Evolutionary conservation across 352 stramenopile species (phyloP).

Genomic region (Aphanomyces invadans): DNA sequence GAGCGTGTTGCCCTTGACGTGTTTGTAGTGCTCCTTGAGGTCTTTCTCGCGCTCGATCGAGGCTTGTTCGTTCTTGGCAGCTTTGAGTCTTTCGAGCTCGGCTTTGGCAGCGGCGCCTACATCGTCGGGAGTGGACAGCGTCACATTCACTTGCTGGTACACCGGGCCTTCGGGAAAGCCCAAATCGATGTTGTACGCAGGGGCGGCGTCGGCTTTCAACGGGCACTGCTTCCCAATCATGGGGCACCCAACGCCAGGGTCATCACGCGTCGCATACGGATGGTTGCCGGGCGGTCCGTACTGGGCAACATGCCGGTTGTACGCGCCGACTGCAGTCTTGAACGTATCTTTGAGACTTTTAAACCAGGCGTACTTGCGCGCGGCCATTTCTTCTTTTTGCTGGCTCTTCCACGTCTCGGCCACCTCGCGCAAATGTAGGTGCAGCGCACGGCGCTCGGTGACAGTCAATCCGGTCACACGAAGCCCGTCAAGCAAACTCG

Average conservation of each 20-base stretch:
- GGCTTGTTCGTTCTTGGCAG: conserved; percentile 35
- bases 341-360: conserved; percentile 89
- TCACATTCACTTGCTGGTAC: conserved; percentile 61
- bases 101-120: conserved; percentile 49
- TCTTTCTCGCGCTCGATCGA: conserved; percentile 53
- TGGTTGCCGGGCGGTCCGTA: conserved; percentile 88
- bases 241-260: conserved; percentile 72
- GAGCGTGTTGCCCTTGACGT: conserved; percentile 44
- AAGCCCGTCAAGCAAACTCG: conserved; percentile 84
- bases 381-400: conserved; percentile 88
- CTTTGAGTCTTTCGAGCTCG: conserved; percentile 52
- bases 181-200: conserved; percentile 69
- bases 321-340: conserved; percentile 87
- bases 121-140: conserved; percentile 65
- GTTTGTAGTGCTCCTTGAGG: conserved; percentile 85
- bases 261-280: conserved; percentile 72
- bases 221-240: conserved; percentile 88
- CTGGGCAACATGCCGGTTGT: conserved; percentile 85
- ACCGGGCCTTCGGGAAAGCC: conserved; percentile 73
- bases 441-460: conserved; percentile 82
- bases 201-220: conserved; percentile 74
- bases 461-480: conserved; percentile 87
- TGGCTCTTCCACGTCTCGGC: conserved; percentile 82
- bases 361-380: conserved; percentile 89
- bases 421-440: conserved; percentile 78